phyloP scores from a whole-genome alignment of 2,329 filamentous ascomycete genomes.

The Mycocentrospora acerina region DNA sequence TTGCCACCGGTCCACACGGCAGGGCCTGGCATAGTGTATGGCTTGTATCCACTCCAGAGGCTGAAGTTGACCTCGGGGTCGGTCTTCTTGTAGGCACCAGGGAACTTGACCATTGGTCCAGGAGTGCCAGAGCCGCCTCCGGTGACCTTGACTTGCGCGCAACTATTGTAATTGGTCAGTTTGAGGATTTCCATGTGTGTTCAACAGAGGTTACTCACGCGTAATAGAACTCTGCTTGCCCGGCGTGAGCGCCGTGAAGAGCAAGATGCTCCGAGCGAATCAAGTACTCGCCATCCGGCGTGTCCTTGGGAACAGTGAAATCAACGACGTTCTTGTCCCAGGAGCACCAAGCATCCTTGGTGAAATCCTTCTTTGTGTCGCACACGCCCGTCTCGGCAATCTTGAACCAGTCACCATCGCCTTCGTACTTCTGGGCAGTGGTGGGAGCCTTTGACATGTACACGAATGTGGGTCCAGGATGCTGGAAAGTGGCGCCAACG shows the following conservation, averaged over 20 bases:
- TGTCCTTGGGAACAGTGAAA: conserved; percentile 40
- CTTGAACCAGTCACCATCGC: conserved; percentile 33
- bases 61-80: conserved; percentile 24
- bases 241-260: conserved; percentile 38
- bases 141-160: conserved; percentile 46
- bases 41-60: conserved; percentile 21
- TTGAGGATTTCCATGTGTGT: background rate
- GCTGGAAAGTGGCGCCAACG: conserved; percentile 18
- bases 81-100: conserved; percentile 40
- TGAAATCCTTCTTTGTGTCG: conserved; percentile 8
- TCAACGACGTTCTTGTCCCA: conserved; percentile 17
- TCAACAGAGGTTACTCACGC: conserved; percentile 2
- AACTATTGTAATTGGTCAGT: conserved; percentile 16
- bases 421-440: conserved; percentile 19
- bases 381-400: conserved; percentile 19
- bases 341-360: conserved; percentile 17
- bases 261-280: conserved; percentile 48
- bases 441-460: conserved; percentile 31
- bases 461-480: conserved; percentile 20
- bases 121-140: conserved; percentile 32
- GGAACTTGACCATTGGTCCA: conserved; percentile 39
- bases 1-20: conserved; percentile 14
- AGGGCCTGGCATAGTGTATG: conserved; percentile 20
- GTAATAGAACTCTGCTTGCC: conserved; percentile 44
- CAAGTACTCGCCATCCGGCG: conserved; percentile 47